These are phyloP conservation scores for Boletus speciosus DNA, from an alignment of 768 basidiomycete genomes.

Conservation along the genomic window DNA sequence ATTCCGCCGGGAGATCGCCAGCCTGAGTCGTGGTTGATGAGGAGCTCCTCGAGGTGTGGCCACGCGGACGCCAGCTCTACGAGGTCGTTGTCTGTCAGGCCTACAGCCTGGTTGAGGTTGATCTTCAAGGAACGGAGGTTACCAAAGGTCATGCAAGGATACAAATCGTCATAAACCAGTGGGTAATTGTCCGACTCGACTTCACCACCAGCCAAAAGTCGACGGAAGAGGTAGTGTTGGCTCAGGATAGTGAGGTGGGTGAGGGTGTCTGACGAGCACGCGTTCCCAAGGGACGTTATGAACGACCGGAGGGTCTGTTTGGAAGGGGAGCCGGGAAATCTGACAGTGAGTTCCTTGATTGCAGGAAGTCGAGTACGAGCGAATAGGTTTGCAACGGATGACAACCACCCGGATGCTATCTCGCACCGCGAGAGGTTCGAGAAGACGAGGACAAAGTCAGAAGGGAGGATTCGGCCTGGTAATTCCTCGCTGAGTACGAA, in stretches of 20 bases:
- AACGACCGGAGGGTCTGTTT: not conserved
- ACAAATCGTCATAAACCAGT: not conserved
- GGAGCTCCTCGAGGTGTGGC: not conserved
- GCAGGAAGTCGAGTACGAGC: not conserved
- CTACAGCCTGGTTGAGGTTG: not conserved
- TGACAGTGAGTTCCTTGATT: not conserved
- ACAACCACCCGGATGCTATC: not conserved
- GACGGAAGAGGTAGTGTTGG: not conserved
- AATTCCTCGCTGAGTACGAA: not conserved
- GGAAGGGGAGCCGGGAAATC: not conserved
- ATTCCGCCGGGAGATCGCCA: not conserved
- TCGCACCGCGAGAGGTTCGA: not conserved
- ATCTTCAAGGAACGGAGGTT: not conserved
- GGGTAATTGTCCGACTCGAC: no score
- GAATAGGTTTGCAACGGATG: not conserved
- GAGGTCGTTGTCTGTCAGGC: constrained; percentile 1
- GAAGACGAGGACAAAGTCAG: not conserved
- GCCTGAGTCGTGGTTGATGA: not conserved
- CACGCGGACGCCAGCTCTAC: not conserved
- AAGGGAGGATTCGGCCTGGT: not conserved
- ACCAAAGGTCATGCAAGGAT: not conserved
- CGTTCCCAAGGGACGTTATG: not conserved
- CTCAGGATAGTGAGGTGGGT: constrained; percentile 2
- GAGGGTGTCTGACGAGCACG: not conserved
- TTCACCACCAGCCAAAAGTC: not conserved